Base-by-base conservation (phyloP, 345 rosid genomes). In the Pseudoturritis turrita region DNA sequence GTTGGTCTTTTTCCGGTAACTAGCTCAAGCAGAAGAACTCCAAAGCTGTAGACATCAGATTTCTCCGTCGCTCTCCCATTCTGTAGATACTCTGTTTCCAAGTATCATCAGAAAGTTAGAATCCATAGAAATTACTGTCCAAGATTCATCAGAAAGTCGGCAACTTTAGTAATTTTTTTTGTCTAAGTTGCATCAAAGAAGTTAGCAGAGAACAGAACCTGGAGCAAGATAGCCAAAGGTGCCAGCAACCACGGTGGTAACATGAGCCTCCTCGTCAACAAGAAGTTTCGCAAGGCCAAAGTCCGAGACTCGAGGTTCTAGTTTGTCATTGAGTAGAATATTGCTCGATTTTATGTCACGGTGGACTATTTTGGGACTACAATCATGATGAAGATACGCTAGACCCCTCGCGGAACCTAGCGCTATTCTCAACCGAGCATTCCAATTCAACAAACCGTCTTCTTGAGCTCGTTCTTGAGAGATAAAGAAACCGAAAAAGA, bases 221-320 rank as follows among this genome's bases (percentile, higher is more conserved):
- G 98, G 98, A 36, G 98, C 98, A 60, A 94, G 82, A 83, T 94
- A 94, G 75, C 98, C 98, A 65, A 91, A 91, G 59, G 97, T 91
- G 80, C 98, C 98, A 40, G 98, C 98, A 60, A 94, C 98, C 26
- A 91, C 96, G 8, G 97, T 94, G 11, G 98, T 94, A 44, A 94
- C 87, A 44, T 89, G 96, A 18, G 96, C 92, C 37, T 94, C 97
- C 62, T 94, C 96, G 13, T 94, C 98, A 19, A 82, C 92, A 77
- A 90, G 81, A 81, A 94, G 98, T 78, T 91, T 87, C 49, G 98
- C 98, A 29, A 94, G 98, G 43, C 98, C 98, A 65, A 94, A 94
- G 78, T 91, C 97, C 7, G 96, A 82, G 70, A 94, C 98, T 64
- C 80, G 89, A 63, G 98, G 95, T 66, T 89, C 97, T 78, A 90